Conservation (phyloP, 495 filamentous ascomycete genomes). For the Aspergillus leporis region DNA sequence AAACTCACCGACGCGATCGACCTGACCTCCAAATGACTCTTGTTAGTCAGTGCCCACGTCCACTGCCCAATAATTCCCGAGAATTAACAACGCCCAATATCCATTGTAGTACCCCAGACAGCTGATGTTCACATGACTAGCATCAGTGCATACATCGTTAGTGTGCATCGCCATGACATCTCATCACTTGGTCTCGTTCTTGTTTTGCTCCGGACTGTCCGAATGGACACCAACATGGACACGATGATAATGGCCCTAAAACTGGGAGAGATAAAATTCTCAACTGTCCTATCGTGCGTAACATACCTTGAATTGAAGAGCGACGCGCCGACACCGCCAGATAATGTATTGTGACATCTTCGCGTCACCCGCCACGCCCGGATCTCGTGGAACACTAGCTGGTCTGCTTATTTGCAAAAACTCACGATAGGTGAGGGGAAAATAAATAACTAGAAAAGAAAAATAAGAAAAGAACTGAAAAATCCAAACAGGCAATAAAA, state of each 20-base stretch:
- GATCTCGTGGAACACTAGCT: conserved; percentile 5
- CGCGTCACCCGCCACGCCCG: conserved; percentile 12
- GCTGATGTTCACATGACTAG: conserved; percentile 24
- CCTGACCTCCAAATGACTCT: neutral
- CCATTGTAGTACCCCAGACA: conserved; percentile 2
- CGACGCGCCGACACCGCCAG: conserved; percentile 31
- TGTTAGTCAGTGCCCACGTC: neutral
- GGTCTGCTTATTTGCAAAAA: conserved; percentile 2
- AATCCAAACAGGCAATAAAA: conserved; percentile 7
- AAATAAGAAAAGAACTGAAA: neutral
- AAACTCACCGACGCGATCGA: conserved; percentile 14
- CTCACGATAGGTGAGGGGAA: neutral
- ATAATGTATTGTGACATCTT: conserved; percentile 18
- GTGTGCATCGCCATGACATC: conserved; percentile 21
- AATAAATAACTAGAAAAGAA: neutral
- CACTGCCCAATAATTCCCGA: conserved; percentile 8
- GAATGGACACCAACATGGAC: conserved; percentile 39
- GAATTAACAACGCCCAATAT: neutral
- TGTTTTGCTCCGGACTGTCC: conserved; percentile 38
- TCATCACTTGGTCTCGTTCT: conserved; percentile 10
- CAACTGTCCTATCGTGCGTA: conserved; percentile 1
- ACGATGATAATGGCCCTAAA: conserved; percentile 29
- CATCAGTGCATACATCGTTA: conserved; percentile 19
- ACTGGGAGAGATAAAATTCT: conserved; percentile 20
- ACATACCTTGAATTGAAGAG: conserved; percentile 4